Percentiles rank a stretch among this genome's conserved stretches.
phyloP scores from a whole-genome alignment of 1,284 basidiomycete genomes.

The Microbotryomycetes sp. region DNA sequence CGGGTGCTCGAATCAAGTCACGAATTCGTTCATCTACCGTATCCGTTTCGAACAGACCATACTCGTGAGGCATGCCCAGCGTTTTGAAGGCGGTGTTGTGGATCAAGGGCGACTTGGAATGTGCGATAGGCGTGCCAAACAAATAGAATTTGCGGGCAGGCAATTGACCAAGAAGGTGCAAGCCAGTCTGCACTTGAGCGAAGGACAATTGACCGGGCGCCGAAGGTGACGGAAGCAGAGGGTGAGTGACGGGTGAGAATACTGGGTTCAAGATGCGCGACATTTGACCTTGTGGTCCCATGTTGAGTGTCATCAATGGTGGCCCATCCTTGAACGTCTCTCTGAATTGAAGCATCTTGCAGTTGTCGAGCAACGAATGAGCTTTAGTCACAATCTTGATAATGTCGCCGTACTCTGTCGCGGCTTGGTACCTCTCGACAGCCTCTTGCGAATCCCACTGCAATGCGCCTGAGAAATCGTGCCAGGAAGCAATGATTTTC shows the following conservation, averaged over 20 bases:
- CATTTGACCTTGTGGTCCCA: constrained; percentile 81
- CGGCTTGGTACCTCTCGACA: constrained; percentile 61
- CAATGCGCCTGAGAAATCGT: constrained; percentile 83
- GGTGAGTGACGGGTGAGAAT: constrained; percentile 85
- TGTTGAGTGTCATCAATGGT: constrained; percentile 90
- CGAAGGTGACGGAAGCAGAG: constrained; percentile 69
- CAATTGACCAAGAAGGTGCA: constrained; percentile 72
- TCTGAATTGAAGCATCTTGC: constrained; percentile 65
- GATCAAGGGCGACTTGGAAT: constrained; percentile 85
- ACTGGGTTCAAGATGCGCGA: constrained; percentile 80
- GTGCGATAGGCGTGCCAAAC: constrained; percentile 79
- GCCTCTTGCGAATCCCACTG: constrained; percentile 69
- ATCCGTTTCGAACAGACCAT: constrained; percentile 68
- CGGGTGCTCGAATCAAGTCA: constrained; percentile 55
- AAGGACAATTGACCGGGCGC: constrained; percentile 91
- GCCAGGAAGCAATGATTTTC: constrained; percentile 84
- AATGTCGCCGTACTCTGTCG: constrained; percentile 69
- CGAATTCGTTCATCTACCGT: constrained; percentile 61
- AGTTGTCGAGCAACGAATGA: constrained; percentile 66
- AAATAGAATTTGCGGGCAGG: constrained; percentile 70
- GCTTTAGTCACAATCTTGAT: constrained; percentile 90
- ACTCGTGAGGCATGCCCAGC: constrained; percentile 76
- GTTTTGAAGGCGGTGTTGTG: constrained; percentile 83
- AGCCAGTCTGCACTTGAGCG: constrained; percentile 70
- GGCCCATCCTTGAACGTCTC: constrained; percentile 48